Evolutionary conservation across 176 grass and related monocot species (phyloP), one percentile per base, ranked within the genome.

Genomic region (Oryza officinalis): DNA sequence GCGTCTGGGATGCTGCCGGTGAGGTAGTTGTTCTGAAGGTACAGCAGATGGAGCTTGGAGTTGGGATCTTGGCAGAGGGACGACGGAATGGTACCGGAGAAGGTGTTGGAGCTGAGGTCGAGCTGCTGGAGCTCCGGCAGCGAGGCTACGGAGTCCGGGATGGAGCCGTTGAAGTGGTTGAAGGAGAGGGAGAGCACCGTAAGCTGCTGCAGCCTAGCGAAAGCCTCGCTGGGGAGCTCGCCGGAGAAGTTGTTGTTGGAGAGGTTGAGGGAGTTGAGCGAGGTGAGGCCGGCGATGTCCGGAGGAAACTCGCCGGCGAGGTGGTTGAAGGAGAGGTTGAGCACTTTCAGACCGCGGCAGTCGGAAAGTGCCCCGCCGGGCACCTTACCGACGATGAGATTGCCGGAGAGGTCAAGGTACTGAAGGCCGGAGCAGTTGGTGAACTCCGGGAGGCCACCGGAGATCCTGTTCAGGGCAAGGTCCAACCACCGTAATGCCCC

Each of bases 21-120:
- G 89, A 99, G 87, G 82, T 87, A 92, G 83, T 99, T 99, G 87
- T 99, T 94, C 91, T 99, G 96, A 15, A 99, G 90, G 86, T 99
- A 99, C 5, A 99, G 89, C 89, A 92, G 79, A 54, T 86, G 87
- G 31, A 99, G 77, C 49, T 66, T 67, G 30, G 83, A 61, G 84
- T 6, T 52, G 52, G 78, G 69, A 5, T 40, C 86, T 15, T 50
- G 86, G 81, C 96, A 99, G 32, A 99, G 86, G 80, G 85, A 33
- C 2, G 25, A 10, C 0, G 96, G 93, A 74, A 99, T 92, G 13
- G 91, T 71, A 67, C 96, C 93, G 7, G 91, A 87, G 68, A 99
- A 86, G 81, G 37, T 11, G 77, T 99, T 99, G 59, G 96, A 99
- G 71, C 96, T 96, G 86, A 99, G 91, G 84, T 99, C 96, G 45